These are phyloP conservation scores for Aegilops sharonensis DNA, from an alignment of 176 grass and related monocot species.

Conservation along the genomic window DNA sequence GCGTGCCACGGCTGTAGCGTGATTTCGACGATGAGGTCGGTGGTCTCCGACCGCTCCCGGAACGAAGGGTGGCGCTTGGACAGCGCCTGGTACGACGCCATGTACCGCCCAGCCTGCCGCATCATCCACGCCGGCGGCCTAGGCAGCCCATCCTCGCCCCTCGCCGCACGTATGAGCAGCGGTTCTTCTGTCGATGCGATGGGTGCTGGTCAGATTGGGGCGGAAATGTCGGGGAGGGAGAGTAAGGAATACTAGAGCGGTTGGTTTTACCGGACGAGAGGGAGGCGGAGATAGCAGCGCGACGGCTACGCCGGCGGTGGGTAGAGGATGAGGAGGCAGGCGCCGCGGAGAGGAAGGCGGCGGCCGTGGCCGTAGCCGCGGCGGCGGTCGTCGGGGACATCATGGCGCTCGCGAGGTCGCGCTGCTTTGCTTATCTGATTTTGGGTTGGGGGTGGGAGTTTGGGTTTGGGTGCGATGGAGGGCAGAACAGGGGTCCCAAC, in stretches of 20 bases:
- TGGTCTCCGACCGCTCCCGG: constrained; percentile 83
- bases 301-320: constrained; percentile 3
- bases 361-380: constrained; percentile 4
- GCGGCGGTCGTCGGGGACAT: not conserved
- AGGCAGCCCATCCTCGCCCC: constrained; percentile 54
- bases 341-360: constrained; percentile 30
- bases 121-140: constrained; percentile 98
- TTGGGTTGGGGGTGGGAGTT: constrained; percentile 2
- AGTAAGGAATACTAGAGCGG: not conserved
- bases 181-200: constrained; percentile 61
- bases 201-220: constrained; percentile 25
- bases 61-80: constrained; percentile 90
- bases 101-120: constrained; percentile 97
- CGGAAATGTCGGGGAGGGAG: constrained; percentile 8
- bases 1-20: constrained; percentile 88
- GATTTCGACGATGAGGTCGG: constrained; percentile 93
- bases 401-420: constrained; percentile 1
- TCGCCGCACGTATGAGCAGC: constrained; percentile 75
- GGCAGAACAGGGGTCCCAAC: not conserved
- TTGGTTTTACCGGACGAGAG: constrained; percentile 40
- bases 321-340: not conserved
- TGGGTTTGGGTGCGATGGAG: constrained; percentile 9
- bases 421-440: constrained; percentile 25
- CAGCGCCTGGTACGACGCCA: constrained; percentile 85
- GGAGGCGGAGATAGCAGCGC: constrained; percentile 21